Evolutionary conservation across 441 rosid genomes (phyloP).

Genomic region (Populus hybrid): DNA sequence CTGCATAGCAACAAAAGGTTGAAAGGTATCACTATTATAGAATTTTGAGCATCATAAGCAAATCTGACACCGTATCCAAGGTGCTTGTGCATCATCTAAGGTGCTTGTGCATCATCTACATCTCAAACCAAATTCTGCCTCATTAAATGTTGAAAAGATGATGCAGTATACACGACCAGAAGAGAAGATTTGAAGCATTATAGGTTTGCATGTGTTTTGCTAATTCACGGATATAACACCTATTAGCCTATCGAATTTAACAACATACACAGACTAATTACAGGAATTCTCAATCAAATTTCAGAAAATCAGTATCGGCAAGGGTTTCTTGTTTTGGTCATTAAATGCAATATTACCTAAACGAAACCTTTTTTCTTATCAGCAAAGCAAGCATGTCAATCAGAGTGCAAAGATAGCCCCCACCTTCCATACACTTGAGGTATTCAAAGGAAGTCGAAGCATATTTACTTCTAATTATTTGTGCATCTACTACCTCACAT

Average conservation of each 20-base stretch:
- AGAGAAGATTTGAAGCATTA: not conserved
- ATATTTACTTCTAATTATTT: not conserved
- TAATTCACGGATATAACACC: not conserved
- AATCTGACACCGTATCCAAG: not conserved
- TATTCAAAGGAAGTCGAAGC: not conserved
- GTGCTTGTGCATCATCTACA: not conserved
- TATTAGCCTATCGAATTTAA: not conserved
- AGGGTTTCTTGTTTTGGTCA: not conserved
- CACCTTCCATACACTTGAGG: not conserved
- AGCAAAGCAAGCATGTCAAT: not conserved
- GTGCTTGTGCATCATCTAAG: not conserved
- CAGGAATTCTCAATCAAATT: not conserved
- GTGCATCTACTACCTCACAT: not conserved
- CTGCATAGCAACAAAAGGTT: conserved; percentile 41
- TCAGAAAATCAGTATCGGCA: not conserved
- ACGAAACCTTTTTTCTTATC: not conserved
- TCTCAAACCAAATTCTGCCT: conserved; percentile 6
- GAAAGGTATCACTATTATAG: conserved; percentile 10
- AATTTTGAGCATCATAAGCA: not conserved
- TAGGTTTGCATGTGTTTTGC: not conserved
- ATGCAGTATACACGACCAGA: not conserved
- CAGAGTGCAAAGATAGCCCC: not conserved
- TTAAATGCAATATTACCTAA: not conserved
- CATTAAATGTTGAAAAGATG: not conserved
- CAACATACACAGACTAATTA: not conserved